Evolutionary conservation across 192 early-diverging fungal genomes (phyloP), one percentile per base, ranked within the genome.

Genomic region (Geranomyces variabilis): DNA sequence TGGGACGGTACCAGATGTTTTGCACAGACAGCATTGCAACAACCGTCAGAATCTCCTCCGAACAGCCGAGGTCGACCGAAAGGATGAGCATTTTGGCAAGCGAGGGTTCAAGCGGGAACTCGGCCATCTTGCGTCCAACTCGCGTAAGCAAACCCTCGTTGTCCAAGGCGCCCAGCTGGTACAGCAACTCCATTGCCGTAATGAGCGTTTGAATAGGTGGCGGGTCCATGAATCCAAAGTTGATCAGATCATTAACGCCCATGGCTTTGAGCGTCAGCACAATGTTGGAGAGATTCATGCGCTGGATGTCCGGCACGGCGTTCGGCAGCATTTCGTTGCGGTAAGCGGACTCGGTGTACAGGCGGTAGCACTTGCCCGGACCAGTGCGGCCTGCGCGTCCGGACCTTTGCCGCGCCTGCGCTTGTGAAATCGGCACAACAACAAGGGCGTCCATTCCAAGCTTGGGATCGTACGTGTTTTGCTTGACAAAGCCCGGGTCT

Each of bases 141-240:
- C 90, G 87, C 28, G 96, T 99, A 56, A 99, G 77, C 57, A 96
- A 85, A 0, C 96, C 98, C 51, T 94, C 94, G 70, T 92, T 91
- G 69, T 98, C 96, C 48, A 99, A 77, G 0, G 98, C 78, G 24
- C 95, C 95, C 26, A 99, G 83, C 14, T 92, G 93, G 77, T 90
- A 97, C 46, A 99, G 75, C 48, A 93, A 87, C 81, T 94, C 94
- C 70, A 99, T 83, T 21, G 96, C 94, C 8, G 91, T 91, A 67
- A 97, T 92, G 70, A 99, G 73, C 9, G 94, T 94, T 36, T 95
- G 91, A 5, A 94, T 88, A 8, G 93, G 92, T 24, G 97, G 97
- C 34, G 96, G 95, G 78, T 99, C 97, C 91, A 99, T 92, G 78
- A 98, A 99, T 61, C 94, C 96, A 86, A 99, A 99, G 60, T 94